Evolutionary conservation across 768 basidiomycete species (phyloP), one percentile per base, ranked within the genome.

Genomic region (Punctularia strigosozonata): DNA sequence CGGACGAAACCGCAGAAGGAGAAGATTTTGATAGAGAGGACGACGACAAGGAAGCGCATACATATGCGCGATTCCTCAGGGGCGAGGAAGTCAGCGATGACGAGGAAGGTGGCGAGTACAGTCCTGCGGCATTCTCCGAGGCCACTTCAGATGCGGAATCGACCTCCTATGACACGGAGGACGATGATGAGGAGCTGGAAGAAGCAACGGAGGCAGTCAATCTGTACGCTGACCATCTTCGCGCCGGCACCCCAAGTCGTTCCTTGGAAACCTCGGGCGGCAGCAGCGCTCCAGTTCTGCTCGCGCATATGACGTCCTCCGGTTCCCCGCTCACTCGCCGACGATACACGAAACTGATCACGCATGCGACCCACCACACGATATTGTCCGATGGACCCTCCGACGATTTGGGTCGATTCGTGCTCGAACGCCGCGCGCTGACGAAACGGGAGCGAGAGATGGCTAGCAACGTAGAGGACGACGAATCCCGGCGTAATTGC

Each of bases 41-140:
- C 14, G 44, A 46, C n/a, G 44, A 43, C 31, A 59, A 46, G 18
- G 64, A 65, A 4, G 57, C 50, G 20, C 63, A 65, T 25, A 41
- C 69, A 2, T 82, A 81, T 51, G 54, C 58, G 42, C 61, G 69
- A 23, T 83, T 84, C 47, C 56, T 81, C 43, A 62, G 68, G 13
- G 81, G 77, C 8, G 79, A 81, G 38, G 60, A 50, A 5, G 50
- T 74, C 14, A 64, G 59, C 41, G 72, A 73, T 40, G 69, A 71
- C 35, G 69, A 69, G 37, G 65, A 65, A 34, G n/a, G n/a, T 13
- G 64, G 63, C 13, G 67, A 66, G 2, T 64, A 53, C 39, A 43
- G 43, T 15, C 57, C 51, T 1, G 23, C 42, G 17, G 43, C 40
- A 6, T 34, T 34, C 10, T 34, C 33, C 19, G 41, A 31, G 31